Evolutionary conservation across 257 asterid species (phyloP).

Genomic region (Gentiana straminea): DNA sequence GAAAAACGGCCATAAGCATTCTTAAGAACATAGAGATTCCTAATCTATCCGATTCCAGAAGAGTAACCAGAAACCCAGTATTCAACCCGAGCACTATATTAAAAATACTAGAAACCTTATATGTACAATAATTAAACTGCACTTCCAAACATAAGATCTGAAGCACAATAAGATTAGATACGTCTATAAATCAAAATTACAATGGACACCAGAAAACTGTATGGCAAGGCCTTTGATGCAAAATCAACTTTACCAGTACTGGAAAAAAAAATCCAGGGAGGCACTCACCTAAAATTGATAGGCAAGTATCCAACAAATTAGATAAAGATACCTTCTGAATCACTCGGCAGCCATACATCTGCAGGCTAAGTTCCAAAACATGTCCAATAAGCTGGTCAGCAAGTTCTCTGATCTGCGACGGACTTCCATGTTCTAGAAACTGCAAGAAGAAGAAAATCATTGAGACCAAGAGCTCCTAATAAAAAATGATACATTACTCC

Average conservation of each 20-base stretch:
- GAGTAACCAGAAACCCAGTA: no score
- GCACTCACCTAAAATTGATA: not conserved
- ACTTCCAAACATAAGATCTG: not conserved
- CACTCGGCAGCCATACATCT: constrained; percentile 89
- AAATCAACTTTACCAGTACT: not conserved
- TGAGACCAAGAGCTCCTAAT: not conserved
- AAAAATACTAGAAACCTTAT: no score
- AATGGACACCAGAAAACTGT: not conserved
- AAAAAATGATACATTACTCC: no score
- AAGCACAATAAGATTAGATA: constrained; percentile 1
- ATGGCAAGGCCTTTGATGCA: not conserved
- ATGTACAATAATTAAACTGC: no score
- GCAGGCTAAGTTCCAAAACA: constrained; percentile 70
- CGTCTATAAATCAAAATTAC: no score
- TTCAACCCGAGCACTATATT: no score
- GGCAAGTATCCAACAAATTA: not conserved
- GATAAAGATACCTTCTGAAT: constrained; percentile 58
- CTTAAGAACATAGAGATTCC: no score
- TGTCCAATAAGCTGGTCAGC: constrained; percentile 63
- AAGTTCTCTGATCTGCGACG: constrained; percentile 53
- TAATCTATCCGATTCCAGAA: no score
- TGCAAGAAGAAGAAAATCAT: constrained; percentile 21
- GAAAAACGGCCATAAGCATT: no score
- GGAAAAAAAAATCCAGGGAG: not conserved
- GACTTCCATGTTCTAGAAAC: constrained; percentile 76